Conservation (phyloP, 78 protist genomes). For the Dictyostelium firmibasis region DNA sequence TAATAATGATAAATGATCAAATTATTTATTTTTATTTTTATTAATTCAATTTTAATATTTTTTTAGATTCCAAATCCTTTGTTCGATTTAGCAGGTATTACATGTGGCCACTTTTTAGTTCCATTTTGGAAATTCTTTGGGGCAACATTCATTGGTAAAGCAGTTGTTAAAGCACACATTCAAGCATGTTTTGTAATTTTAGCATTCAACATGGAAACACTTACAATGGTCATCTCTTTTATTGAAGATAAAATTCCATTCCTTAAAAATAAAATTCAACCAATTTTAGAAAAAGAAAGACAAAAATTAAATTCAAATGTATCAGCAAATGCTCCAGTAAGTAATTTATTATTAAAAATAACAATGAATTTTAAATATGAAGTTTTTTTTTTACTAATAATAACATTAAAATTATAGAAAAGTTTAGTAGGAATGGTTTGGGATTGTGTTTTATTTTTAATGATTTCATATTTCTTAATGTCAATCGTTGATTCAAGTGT, state of each 20-base stretch:
- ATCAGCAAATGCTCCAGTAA: conserved; percentile 29
- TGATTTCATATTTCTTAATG: conserved; percentile 79
- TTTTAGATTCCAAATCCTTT: conserved; percentile 88
- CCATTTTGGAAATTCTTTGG: conserved; percentile 93
- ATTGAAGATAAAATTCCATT: conserved; percentile 66
- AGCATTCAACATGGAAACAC: conserved; percentile 38
- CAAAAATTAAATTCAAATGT: conserved; percentile 42
- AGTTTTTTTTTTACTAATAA: background rate
- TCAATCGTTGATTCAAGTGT: conserved; percentile 84
- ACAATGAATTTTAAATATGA: background rate
- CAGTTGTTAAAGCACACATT: conserved; percentile 84
- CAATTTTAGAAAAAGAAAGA: conserved; percentile 72
- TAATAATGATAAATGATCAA: background rate
- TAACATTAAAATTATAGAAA: conserved; percentile 58
- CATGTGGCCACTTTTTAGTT: conserved; percentile 87
- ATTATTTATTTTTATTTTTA: background rate
- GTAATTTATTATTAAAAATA: background rate
- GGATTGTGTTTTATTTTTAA: conserved; percentile 75
- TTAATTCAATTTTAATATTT: background rate
- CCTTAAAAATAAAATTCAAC: conserved; percentile 51
- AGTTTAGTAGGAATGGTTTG: conserved; percentile 54
- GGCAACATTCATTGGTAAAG: conserved; percentile 91
- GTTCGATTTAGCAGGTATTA: conserved; percentile 90
- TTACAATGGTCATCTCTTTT: conserved; percentile 17
- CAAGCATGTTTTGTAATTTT: conserved; percentile 84